Conservation (phyloP, 768 basidiomycete genomes). For the Russula ochroleuca region DNA sequence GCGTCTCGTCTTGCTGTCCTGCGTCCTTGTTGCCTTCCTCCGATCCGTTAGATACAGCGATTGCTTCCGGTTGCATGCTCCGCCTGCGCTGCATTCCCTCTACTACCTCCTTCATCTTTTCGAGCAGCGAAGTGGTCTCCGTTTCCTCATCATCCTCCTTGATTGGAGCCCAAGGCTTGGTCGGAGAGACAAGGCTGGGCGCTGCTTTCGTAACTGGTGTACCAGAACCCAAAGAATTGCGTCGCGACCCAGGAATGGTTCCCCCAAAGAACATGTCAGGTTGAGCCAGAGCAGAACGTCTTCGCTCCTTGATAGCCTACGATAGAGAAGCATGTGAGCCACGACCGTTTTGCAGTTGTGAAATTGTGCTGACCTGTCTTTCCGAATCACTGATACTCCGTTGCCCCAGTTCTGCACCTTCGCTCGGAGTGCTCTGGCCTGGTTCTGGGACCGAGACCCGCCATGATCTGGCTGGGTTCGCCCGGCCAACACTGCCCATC, state of each 20-base stretch:
- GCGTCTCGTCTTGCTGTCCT: constrained; percentile 33
- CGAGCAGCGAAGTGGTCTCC: constrained; percentile 36
- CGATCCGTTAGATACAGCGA: constrained; percentile 37
- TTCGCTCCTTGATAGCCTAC: constrained; percentile 58
- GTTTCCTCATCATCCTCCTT: constrained; percentile 33
- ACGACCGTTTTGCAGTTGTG: no score
- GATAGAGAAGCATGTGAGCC: neutral
- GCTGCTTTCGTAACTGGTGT: constrained; percentile 5
- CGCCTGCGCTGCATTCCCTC: constrained; percentile 38
- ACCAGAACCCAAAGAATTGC: constrained; percentile 32
- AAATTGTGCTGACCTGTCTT: constrained; percentile 12
- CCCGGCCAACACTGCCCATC: constrained; percentile 35
- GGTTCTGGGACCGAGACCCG: constrained; percentile 47
- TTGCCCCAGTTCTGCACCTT: neutral
- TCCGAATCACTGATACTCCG: constrained; percentile 12
- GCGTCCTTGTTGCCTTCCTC: constrained; percentile 37
- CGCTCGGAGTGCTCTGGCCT: neutral
- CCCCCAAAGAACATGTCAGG: constrained; percentile 48
- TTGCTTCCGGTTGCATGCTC: constrained; percentile 31
- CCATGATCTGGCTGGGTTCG: constrained; percentile 51
- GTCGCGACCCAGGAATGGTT: constrained; percentile 50
- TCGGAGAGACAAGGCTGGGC: constrained; percentile 6
- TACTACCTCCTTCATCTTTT: constrained; percentile 38
- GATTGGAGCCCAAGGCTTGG: constrained; percentile 22
- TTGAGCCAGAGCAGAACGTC: constrained; percentile 52